Evolutionary conservation across 2,329 filamentous ascomycete genomes (phyloP), one percentile per base, ranked within the genome.

Genomic region (Neonectria punicea): DNA sequence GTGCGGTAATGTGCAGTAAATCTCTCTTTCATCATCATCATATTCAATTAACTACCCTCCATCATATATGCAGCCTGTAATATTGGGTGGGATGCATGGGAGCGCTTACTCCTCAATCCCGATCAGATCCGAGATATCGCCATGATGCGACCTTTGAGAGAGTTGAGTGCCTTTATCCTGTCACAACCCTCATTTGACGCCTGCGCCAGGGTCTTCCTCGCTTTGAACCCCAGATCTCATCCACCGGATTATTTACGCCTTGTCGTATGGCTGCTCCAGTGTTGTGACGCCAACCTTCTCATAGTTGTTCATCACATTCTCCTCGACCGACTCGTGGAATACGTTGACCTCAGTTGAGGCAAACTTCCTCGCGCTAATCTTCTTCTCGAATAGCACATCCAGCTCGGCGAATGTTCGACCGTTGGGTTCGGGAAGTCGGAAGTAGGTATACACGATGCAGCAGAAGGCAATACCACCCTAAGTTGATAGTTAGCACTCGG

Each of bases 351-450:
- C 73, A 2, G 87, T 87, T 25, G 76, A 75, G 9, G 88, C 86
- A 76, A 96, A 97, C 73, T 93, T 91, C 72, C 93, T 84, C 7
- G 93, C 92, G 69, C 86, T 85, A 22, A 95, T 82, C 1, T 86
- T 83, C 66, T 87, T 85, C 81, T 97, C 92, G 74, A 97, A 97
- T 53, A 97, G 83, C 53, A 97, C 74, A 77, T 97, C 93, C 61
- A 97, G 82, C 79, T 97, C 94, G 7, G 93, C 94, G 75, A 95
- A 97, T 0, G 92, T 92, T 46, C 93, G 89, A 10, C 92, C 94
- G 4, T 83, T 83, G 0, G 94, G 93, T 76, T 97, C 93, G 0
- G 94, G 94, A 0, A 80, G 69, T 36, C 78, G 76, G 68, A 80
- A 80, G 67, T 76, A 80, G 0, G 91, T 91, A 80, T 95, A 97